Percentiles rank a stretch among this genome's conserved stretches.
Conservation (phyloP, 139 green algal species). For the Auxenochlorella protothecoides region DNA sequence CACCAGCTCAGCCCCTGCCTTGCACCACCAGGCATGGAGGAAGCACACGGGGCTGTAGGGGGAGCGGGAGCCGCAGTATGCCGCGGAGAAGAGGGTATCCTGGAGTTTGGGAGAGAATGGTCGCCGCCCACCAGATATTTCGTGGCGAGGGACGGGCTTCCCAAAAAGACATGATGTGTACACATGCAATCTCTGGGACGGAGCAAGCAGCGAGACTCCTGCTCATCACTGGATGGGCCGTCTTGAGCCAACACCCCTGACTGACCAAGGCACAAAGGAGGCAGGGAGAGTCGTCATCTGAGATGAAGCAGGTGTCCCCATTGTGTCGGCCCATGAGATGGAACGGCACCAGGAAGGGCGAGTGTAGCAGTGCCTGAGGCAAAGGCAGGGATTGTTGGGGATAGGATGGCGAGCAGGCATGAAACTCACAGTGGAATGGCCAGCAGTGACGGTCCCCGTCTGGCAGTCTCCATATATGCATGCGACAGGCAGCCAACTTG, state of each 20-base stretch:
- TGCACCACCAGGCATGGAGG: constrained; percentile 68
- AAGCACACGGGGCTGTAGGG: constrained; percentile 53
- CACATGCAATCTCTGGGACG: background rate
- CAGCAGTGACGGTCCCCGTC: no score
- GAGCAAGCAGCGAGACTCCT: no score
- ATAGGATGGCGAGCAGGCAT: background rate
- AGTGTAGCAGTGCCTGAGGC: constrained; percentile 67
- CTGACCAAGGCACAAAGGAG: constrained; percentile 30
- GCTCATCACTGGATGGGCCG: no score
- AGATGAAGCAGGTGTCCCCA: constrained; percentile 21
- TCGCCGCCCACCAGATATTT: background rate
- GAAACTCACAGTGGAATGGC: background rate
- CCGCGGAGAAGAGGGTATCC: constrained; percentile 48
- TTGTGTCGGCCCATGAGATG: constrained; percentile 62
- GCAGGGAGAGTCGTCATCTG: constrained; percentile 17
- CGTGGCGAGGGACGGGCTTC: background rate
- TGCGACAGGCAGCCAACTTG: background rate
- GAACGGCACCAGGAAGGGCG: constrained; percentile 58
- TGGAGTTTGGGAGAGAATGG: constrained; percentile 12
- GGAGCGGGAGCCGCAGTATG: constrained; percentile 39
- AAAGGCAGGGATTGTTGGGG: background rate
- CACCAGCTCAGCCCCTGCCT: constrained; percentile 27
- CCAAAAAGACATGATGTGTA: constrained; percentile 1
- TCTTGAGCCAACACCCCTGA: no score
- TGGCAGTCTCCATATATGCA: background rate